Percentiles rank a stretch among this genome's conserved stretches.
phyloP scores from a whole-genome alignment of 2,329 filamentous ascomycete genomes.

The Nothopassalora personata region DNA sequence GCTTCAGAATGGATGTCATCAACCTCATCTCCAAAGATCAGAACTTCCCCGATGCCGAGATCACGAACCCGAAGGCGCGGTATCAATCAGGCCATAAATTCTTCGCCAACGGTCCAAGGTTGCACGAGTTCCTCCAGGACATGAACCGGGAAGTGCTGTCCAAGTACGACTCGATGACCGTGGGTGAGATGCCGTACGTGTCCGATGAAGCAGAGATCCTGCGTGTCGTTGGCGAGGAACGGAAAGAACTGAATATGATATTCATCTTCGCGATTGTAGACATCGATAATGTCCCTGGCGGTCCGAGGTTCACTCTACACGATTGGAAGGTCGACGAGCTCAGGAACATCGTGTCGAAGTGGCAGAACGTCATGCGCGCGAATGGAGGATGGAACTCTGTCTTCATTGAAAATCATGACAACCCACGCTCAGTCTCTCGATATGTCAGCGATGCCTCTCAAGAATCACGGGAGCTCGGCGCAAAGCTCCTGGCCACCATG shows the following conservation, averaged over 20 bases:
- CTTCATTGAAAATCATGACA: constrained; percentile 50
- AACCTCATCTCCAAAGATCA: constrained; percentile 45
- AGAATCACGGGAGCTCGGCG: constrained; percentile 40
- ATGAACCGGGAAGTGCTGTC: constrained; percentile 49
- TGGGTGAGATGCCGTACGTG: constrained; percentile 57
- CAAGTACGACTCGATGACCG: constrained; percentile 55
- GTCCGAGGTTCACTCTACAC: constrained; percentile 34
- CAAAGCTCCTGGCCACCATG: constrained; percentile 46
- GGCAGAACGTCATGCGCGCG: constrained; percentile 47
- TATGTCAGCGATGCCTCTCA: constrained; percentile 45
- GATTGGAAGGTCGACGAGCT: constrained; percentile 36
- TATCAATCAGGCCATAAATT: constrained; percentile 47
- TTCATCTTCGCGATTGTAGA: constrained; percentile 46
- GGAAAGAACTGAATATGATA: constrained; percentile 45
- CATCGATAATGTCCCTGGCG: constrained; percentile 33
- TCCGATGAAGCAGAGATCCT: constrained; percentile 41
- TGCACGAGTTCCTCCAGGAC: constrained; percentile 54
- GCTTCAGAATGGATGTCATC: constrained; percentile 47
- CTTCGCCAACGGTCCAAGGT: constrained; percentile 53
- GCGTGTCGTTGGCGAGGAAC: constrained; percentile 37
- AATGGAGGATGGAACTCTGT: constrained; percentile 48
- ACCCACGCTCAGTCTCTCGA: constrained; percentile 46
- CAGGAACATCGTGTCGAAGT: constrained; percentile 30
- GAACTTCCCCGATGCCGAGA: constrained; percentile 39
- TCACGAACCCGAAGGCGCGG: constrained; percentile 37